Conservation (phyloP, 2,329 filamentous ascomycete species). For the Podosphaera xanthii region DNA sequence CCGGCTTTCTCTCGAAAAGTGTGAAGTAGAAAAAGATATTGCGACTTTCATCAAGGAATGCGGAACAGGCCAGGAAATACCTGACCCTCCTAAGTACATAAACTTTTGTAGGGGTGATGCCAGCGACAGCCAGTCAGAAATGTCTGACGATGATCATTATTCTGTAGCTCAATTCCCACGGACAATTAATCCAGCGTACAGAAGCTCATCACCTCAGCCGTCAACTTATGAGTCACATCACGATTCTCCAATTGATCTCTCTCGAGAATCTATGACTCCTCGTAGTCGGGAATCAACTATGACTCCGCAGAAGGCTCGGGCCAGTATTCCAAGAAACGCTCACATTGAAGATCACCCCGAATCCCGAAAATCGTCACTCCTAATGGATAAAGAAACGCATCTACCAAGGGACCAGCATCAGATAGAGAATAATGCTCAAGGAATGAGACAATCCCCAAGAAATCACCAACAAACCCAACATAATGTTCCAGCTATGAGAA, state of each 20-base stretch:
- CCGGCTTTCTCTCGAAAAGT: conserved; percentile 73
- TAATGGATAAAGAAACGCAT: conserved; percentile 12
- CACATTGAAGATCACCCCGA: conserved; percentile 7
- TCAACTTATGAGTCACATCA: conserved; percentile 85
- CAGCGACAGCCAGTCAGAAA: conserved; percentile 58
- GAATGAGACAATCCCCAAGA: conserved; percentile 4
- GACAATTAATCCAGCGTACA: conserved; percentile 85
- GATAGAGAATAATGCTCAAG: neutral
- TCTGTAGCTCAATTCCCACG: conserved; percentile 90
- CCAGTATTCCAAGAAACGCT: conserved; percentile 10
- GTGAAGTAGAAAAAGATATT: conserved; percentile 95
- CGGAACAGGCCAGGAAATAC: conserved; percentile 92
- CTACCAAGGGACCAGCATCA: conserved; percentile 5
- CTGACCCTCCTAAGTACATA: conserved; percentile 91
- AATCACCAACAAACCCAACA: conserved; percentile 2
- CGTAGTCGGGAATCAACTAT: conserved; percentile 24
- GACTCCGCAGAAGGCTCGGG: conserved; percentile 25
- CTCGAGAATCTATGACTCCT: conserved; percentile 25
- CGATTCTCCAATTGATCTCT: conserved; percentile 56
- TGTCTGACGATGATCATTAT: conserved; percentile 70
- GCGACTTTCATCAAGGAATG: conserved; percentile 63
- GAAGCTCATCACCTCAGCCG: conserved; percentile 87
- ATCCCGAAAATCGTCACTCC: neutral
- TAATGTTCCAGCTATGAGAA: neutral
- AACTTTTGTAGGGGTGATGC: conserved; percentile 88